These are phyloP conservation scores for Irpex sp. DNA, from an alignment of 1,284 basidiomycete genomes.

Conservation along the genomic window DNA sequence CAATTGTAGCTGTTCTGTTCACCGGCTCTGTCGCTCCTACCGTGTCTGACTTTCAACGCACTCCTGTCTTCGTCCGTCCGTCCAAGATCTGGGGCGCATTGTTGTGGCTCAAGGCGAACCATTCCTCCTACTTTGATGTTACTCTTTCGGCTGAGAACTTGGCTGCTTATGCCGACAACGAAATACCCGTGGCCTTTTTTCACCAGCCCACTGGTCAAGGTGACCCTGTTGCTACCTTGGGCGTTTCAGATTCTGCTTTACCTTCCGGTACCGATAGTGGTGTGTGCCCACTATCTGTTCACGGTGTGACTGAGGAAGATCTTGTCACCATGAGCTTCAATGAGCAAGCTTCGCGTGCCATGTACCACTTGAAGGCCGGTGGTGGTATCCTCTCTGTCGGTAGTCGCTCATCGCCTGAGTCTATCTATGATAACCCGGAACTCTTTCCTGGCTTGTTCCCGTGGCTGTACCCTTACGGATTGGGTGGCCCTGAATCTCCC, in stretches of 20 bases:
- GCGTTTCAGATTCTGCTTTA: slow-evolving; percentile 7
- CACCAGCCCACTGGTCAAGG: neutral
- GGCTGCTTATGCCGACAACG: slow-evolving; percentile 22
- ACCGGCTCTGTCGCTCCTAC: slow-evolving; percentile 27
- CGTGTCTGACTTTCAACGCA: slow-evolving; percentile 24
- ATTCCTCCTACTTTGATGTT: slow-evolving; percentile 31
- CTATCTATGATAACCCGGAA: slow-evolving; percentile 20
- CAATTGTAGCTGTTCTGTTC: slow-evolving; percentile 30
- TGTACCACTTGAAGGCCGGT: slow-evolving; percentile 15
- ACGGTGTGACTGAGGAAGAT: slow-evolving; percentile 25
- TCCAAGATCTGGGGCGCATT: slow-evolving; percentile 25
- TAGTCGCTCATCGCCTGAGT: slow-evolving; percentile 10
- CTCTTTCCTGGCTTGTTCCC: slow-evolving; percentile 24
- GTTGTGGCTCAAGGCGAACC: slow-evolving; percentile 33
- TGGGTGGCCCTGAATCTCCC: slow-evolving; percentile 15
- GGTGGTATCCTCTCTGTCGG: slow-evolving; percentile 16
- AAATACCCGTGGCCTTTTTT: slow-evolving; percentile 20
- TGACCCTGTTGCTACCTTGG: slow-evolving; percentile 20
- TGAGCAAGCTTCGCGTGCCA: slow-evolving; percentile 7
- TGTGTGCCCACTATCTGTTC: slow-evolving; percentile 30
- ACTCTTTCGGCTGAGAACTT: slow-evolving; percentile 29
- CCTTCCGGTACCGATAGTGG: slow-evolving; percentile 27
- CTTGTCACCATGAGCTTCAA: neutral
- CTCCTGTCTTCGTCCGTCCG: slow-evolving; percentile 29
- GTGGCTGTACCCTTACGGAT: slow-evolving; percentile 23